These are phyloP conservation scores for Chrysochromulina tobinii DNA, from an alignment of 78 protist species.

Conservation along the genomic window DNA sequence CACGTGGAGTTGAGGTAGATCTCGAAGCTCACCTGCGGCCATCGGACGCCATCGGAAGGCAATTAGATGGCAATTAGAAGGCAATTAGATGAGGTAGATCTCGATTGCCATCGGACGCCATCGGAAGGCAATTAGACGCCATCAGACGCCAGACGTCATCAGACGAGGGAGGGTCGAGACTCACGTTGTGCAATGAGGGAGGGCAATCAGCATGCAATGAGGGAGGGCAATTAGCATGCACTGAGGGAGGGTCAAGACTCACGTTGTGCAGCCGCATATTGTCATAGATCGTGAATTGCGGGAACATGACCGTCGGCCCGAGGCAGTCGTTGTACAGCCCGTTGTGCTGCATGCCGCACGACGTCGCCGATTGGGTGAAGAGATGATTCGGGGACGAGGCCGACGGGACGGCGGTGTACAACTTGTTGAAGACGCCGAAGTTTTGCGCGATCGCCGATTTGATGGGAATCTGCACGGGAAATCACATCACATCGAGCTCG, in stretches of 20 bases:
- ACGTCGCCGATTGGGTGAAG: conserved; percentile 38
- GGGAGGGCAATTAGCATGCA: too few species aligned
- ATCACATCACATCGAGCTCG: too few species aligned
- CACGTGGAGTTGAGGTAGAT: neutral
- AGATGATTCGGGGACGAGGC: conserved; percentile 39
- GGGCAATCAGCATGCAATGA: too few species aligned
- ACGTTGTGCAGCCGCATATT: neutral
- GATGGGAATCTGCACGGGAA: conserved; percentile 20
- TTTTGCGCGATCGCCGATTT: conserved; percentile 8
- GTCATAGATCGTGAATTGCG: conserved; percentile 31
- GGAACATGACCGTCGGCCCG: neutral
- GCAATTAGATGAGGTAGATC: too few species aligned
- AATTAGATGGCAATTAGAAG: too few species aligned
- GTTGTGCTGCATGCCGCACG: conserved; percentile 25
- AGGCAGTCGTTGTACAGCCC: neutral
- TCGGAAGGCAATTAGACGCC: too few species aligned
- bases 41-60: too few species aligned
- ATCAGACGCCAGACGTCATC: too few species aligned
- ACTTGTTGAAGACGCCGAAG: conserved; percentile 40
- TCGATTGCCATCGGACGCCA: too few species aligned
- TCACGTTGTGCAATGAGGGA: too few species aligned
- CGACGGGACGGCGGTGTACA: conserved; percentile 34
- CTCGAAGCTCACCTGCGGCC: neutral
- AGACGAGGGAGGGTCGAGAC: too few species aligned
- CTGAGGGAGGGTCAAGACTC: neutral